These are phyloP conservation scores for Toxoplasma gondii DNA, from an alignment of 169 alveolate genomes.

Conservation along the genomic window DNA sequence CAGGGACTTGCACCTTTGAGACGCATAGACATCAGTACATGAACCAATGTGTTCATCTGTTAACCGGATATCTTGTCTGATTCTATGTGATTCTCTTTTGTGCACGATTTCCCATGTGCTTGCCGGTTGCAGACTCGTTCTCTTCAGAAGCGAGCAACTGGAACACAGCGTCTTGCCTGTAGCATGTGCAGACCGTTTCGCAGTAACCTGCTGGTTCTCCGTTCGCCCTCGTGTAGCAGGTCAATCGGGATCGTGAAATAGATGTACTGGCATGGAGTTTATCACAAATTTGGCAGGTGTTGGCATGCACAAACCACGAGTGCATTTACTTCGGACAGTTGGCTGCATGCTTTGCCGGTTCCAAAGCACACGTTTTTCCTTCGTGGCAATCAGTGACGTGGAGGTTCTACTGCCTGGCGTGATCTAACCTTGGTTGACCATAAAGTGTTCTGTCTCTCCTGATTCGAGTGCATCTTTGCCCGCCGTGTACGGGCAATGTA, in stretches of 20 bases:
- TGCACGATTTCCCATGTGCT: not conserved
- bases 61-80: not conserved
- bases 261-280: not conserved
- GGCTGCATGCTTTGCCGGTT: too few relatives aligned
- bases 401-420: too few relatives aligned
- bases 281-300: too few relatives aligned
- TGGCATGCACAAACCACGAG: too few relatives aligned
- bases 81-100: not conserved
- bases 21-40: not conserved
- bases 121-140: not conserved
- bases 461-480: too few relatives aligned
- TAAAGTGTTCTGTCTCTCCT: too few relatives aligned
- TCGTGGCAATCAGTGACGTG: too few relatives aligned
- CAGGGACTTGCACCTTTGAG: too few relatives aligned
- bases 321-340: too few relatives aligned
- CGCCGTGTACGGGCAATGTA: too few relatives aligned
- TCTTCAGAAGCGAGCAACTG: slow-evolving; percentile 23
- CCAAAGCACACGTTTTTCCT: too few relatives aligned
- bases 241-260: not conserved
- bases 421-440: too few relatives aligned
- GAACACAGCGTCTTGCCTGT: slow-evolving; percentile 31
- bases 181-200: not conserved
- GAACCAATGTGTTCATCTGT: not conserved
- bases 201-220: slow-evolving; percentile 26
- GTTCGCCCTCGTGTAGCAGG: slow-evolving; percentile 41